Conservation (phyloP, 768 basidiomycete species). For the Boletus reticulatus region DNA sequence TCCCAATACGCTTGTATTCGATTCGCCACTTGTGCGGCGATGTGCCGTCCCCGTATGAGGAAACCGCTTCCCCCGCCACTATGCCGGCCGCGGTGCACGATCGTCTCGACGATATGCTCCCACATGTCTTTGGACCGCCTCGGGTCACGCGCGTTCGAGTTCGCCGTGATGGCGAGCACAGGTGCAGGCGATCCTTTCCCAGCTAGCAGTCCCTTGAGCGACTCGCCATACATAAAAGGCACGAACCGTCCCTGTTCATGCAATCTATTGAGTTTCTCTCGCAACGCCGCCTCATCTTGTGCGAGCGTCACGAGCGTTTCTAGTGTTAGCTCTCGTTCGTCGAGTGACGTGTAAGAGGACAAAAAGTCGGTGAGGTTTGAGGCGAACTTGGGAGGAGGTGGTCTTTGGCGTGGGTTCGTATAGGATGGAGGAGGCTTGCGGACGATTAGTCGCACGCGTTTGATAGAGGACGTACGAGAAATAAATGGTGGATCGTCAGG, state of each 20-base stretch:
- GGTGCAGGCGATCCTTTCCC: constrained; percentile 8
- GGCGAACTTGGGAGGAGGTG: constrained; percentile 48
- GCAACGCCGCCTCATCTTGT: constrained; percentile 41
- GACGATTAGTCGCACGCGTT: constrained; percentile 65
- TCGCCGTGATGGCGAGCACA: constrained; percentile 3
- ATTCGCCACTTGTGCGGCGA: constrained; percentile 55
- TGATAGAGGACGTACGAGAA: constrained; percentile 37
- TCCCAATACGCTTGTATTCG: constrained; percentile 79
- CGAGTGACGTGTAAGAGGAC: constrained; percentile 56
- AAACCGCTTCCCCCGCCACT: constrained; percentile 7
- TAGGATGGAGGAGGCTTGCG: constrained; percentile 57
- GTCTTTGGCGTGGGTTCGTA: constrained; percentile 68
- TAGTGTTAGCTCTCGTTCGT: constrained; percentile 46
- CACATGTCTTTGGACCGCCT: constrained; percentile 45
- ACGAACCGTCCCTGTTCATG: constrained; percentile 47
- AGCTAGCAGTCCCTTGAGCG: constrained; percentile 1
- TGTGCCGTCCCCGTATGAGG: constrained; percentile 37
- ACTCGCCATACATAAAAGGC: constrained; percentile 36
- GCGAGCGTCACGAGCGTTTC: constrained; percentile 39
- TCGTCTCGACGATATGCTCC: constrained; percentile 56
- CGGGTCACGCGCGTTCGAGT: constrained; percentile 24
- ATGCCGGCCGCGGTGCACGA: constrained; percentile 28
- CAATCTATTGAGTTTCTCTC: constrained; percentile 43
- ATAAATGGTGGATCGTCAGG: neutral
- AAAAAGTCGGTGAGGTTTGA: constrained; percentile 58